Evolutionary conservation across 495 filamentous ascomycete species (phyloP), one percentile per base, ranked within the genome.

Genomic region (Aspergillus haitiensis): DNA sequence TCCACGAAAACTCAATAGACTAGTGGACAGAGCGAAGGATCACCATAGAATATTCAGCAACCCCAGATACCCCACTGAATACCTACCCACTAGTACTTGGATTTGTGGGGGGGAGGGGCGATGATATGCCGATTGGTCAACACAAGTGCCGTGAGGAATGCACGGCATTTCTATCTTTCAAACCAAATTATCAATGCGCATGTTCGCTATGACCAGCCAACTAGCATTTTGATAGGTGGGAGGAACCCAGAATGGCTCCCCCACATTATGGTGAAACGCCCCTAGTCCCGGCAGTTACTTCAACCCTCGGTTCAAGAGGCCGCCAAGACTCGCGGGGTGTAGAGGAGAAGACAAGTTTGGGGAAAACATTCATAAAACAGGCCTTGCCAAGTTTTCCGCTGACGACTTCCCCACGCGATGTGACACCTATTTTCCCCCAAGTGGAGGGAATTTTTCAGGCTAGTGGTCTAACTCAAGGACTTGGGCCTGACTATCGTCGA

Each of bases 361-460:
- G 16, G 15, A 58, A 42, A 33, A 34, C 52, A 11, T 33, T 16
- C 45, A 6, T 21, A 16, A 34, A 44, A 35, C 31, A 18, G 34
- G 2, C 15, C n/a, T 44, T 49, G 56, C 56, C 56, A 58, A 58
- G 56, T 58, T 36, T 7, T 45, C 35, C 47, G 51, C 37, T 36
- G 33, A 21, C n/a, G 12, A 31, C 27, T 8, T 2, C 7, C 10
- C 15, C 44, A 47, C 9, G 44, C 21, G 39, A 52, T 58, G 47
- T 40, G 13, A 37, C 47, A 15, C 35, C 15, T 6, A 13, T 11
- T 21, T 6, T 12, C 3, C 13, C 27, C 27, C 16, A 12, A 52
- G 21, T 58, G 56, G 56, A 58, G 33, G 46, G 5, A 3, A 34
- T n/a, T n/a, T n/a, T n/a, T 2, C n/a, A 2, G 5, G 11, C 15